Percentiles rank a stretch among this genome's conserved stretches.
Evolutionary conservation across 2,329 filamentous ascomycete species (phyloP).

Genomic region (Alternaria ethzedia): DNA sequence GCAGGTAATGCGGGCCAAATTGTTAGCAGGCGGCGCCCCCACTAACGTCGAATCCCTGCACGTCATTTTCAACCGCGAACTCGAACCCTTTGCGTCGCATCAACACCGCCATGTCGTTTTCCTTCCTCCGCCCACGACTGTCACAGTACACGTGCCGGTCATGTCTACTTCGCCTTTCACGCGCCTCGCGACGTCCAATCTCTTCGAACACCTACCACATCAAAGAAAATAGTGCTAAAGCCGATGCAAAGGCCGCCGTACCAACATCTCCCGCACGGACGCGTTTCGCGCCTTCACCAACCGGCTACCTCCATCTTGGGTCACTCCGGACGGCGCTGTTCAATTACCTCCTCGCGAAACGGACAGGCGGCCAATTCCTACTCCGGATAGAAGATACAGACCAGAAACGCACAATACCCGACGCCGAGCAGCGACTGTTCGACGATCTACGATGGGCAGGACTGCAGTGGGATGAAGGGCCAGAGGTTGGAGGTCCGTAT

Average conservation of each 20-base stretch:
- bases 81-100: background rate
- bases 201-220: conserved; percentile 15
- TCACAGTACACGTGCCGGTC: conserved; percentile 37
- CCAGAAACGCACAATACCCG: conserved; percentile 80
- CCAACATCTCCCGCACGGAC: conserved; percentile 61
- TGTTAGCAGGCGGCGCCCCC: conserved; percentile 9
- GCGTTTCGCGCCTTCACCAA: conserved; percentile 94
- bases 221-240: conserved; percentile 4
- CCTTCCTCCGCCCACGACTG: conserved; percentile 29
- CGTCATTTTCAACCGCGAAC: conserved; percentile 12
- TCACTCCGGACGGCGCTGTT: conserved; percentile 93
- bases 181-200: conserved; percentile 18
- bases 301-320: conserved; percentile 89
- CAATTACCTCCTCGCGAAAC: conserved; percentile 88
- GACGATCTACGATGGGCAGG: conserved; percentile 88
- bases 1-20: conserved; percentile 11
- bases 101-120: conserved; percentile 29
- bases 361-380: conserved; percentile 88
- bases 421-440: conserved; percentile 78
- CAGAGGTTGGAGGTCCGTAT: conserved; percentile 77
- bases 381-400: conserved; percentile 95
- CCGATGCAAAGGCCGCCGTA: conserved; percentile 21
- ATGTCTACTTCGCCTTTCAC: conserved; percentile 32
- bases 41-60: conserved; percentile 10
- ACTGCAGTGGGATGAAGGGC: conserved; percentile 91